Evolutionary conservation across 805 yeast species (phyloP).

Genomic region (Starmerella sirachaensis): DNA sequence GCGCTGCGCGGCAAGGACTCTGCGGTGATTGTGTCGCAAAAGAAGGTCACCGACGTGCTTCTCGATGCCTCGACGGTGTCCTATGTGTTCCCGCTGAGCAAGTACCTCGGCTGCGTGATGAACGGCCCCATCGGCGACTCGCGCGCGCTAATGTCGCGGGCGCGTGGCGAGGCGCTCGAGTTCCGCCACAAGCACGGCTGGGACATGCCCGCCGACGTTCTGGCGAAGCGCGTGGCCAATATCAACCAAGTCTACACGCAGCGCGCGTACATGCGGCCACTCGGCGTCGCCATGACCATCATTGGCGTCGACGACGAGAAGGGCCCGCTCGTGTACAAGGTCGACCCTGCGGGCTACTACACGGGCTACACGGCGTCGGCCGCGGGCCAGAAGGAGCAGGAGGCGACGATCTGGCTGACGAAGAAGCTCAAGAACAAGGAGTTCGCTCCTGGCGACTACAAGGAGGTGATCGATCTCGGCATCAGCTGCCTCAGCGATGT

Average conservation of each 20-base stretch:
- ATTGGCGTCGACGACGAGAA: conserved; percentile 76
- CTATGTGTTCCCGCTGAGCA: conserved; percentile 72
- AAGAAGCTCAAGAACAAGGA: conserved; percentile 73
- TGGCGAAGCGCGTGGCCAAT: conserved; percentile 92
- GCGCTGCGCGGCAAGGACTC: conserved; percentile 80
- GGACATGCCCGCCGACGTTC: conserved; percentile 88
- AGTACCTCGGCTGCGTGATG: conserved; percentile 74
- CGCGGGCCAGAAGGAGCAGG: conserved; percentile 96
- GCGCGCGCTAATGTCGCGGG: conserved; percentile 76
- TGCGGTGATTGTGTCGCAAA: conserved; percentile 82
- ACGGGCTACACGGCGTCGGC: conserved; percentile 85
- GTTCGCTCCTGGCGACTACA: conserved; percentile 70
- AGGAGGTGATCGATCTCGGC: conserved; percentile 76
- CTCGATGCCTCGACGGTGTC: conserved; percentile 79
- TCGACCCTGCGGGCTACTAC: conserved; percentile 96
- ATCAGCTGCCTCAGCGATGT: conserved; percentile 77
- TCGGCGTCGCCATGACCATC: conserved; percentile 86
- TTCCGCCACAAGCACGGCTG: conserved; percentile 89
- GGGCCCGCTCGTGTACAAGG: conserved; percentile 83
- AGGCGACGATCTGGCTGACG: conserved; percentile 78
- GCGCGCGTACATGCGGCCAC: conserved; percentile 96
- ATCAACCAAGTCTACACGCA: conserved; percentile 92
- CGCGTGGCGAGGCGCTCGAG: conserved; percentile 92
- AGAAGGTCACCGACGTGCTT: conserved; percentile 91
- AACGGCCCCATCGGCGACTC: conserved; percentile 93